Evolutionary conservation across 75 land plant species (phyloP).

Genomic region (Larix kaempferi): DNA sequence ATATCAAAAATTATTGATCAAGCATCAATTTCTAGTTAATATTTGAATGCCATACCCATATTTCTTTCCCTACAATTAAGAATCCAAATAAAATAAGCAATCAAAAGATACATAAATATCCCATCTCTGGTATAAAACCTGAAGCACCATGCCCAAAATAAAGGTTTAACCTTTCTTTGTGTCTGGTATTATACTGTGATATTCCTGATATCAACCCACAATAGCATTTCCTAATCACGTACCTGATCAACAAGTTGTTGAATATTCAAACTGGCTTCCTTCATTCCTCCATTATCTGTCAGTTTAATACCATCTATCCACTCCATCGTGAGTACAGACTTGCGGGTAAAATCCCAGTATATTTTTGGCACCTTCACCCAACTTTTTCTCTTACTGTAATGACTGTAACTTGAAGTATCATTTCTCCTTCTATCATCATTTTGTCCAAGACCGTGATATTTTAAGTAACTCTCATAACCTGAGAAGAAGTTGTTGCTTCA

Average conservation of each 20-base stretch:
- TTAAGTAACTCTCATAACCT: constrained; percentile 4
- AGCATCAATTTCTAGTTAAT: background rate
- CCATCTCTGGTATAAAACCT: background rate
- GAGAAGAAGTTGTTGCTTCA: background rate
- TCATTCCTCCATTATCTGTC: constrained; percentile 57
- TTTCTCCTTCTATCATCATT: background rate
- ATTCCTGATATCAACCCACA: background rate
- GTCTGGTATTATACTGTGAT: background rate
- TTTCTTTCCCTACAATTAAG: background rate
- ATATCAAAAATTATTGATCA: background rate
- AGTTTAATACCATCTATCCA: constrained; percentile 98
- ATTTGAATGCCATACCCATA: background rate
- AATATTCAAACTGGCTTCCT: constrained; percentile 51
- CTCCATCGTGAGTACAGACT: constrained; percentile 96
- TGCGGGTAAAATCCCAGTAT: constrained; percentile 80
- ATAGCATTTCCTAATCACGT: background rate
- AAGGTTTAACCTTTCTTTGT: background rate
- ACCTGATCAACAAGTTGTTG: constrained; percentile 87
- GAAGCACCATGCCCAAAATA: background rate
- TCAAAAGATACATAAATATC: background rate
- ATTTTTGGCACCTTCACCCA: constrained; percentile 85
- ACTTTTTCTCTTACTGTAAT: constrained; percentile 13
- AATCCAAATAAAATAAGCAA: background rate
- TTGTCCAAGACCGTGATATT: background rate
- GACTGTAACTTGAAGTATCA: too few relatives aligned